Evolutionary conservation across 2,329 filamentous ascomycete genomes (phyloP).

Genomic region (Colletotrichum spinosum): DNA sequence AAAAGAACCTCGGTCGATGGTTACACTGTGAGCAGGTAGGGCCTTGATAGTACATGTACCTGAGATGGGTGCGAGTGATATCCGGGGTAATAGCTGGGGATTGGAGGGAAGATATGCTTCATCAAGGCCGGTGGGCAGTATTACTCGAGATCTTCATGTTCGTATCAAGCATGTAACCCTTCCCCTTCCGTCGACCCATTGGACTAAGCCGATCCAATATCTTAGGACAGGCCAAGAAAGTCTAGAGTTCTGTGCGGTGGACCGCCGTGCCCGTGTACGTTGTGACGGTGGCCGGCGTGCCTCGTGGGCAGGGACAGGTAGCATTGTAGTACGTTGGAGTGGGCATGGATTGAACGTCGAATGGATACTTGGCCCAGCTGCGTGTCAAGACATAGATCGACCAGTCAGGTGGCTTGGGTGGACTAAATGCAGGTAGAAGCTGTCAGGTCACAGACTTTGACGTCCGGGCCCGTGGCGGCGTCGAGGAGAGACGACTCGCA

Average conservation of each 20-base stretch:
- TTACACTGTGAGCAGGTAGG: constrained; percentile 16
- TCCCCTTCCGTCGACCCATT: constrained; percentile 18
- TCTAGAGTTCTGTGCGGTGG: constrained; percentile 17
- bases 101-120: constrained; percentile 17
- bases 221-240: constrained; percentile 27
- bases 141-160: constrained; percentile 33
- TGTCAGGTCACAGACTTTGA: constrained; percentile 24
- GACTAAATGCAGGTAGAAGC: constrained; percentile 23
- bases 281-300: constrained; percentile 13
- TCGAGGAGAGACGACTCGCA: constrained; percentile 24
- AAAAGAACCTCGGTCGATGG: no score
- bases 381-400: constrained; percentile 20
- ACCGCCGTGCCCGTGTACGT: constrained; percentile 9
- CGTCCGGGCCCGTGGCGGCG: constrained; percentile 12
- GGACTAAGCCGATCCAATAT: constrained; percentile 19
- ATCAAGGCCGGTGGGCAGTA: constrained; percentile 22
- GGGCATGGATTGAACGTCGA: constrained; percentile 4
- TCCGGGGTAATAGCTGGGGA: constrained; percentile 33
- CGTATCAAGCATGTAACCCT: constrained; percentile 30
- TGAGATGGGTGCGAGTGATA: constrained; percentile 24
- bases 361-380: constrained; percentile 15
- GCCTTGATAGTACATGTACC: constrained; percentile 33
- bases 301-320: neutral
- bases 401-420: constrained; percentile 30
- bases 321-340: neutral